Percentiles rank a stretch among this genome's conserved stretches.
These are phyloP conservation scores for Lepiota venenata DNA, from an alignment of 768 basidiomycete genomes.

Conservation along the genomic window DNA sequence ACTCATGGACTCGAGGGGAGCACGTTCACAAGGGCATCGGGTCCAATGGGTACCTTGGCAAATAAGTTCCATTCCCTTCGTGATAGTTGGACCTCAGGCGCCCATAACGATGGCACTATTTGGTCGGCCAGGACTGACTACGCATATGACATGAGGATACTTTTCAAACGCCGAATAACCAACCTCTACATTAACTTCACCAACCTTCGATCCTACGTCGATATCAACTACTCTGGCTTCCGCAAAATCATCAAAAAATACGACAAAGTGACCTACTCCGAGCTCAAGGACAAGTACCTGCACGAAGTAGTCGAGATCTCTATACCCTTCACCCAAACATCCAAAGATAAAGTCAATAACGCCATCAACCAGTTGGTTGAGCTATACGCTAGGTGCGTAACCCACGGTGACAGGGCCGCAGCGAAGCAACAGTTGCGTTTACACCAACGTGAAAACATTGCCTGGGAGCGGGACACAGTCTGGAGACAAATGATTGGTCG, in stretches of 20 bases:
- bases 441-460: slow-evolving; percentile 89
- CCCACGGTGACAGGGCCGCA: slow-evolving; percentile 58
- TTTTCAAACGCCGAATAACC: slow-evolving; percentile 89
- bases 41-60: slow-evolving; percentile 33
- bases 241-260: slow-evolving; percentile 98
- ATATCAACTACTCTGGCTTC: slow-evolving; percentile 91
- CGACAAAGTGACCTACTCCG: slow-evolving; percentile 86
- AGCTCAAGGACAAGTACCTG: slow-evolving; percentile 79
- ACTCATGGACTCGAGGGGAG: slow-evolving; percentile 37
- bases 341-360: slow-evolving; percentile 60
- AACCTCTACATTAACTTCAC: slow-evolving; percentile 74
- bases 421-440: slow-evolving; percentile 83
- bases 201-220: slow-evolving; percentile 81
- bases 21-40: slow-evolving; percentile 8
- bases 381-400: slow-evolving; percentile 85
- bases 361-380: slow-evolving; percentile 58
- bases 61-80: slow-evolving; percentile 48
- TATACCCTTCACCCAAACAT: slow-evolving; percentile 60
- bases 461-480: slow-evolving; percentile 96
- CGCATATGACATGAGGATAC: slow-evolving; percentile 76
- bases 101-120: slow-evolving; percentile 39
- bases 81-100: slow-evolving; percentile 46
- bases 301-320: slow-evolving; percentile 64
- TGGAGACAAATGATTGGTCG: slow-evolving; percentile 95
- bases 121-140: slow-evolving; percentile 83